Evolutionary conservation across 371 early-diverging fungal species (phyloP).

Genomic region (Lichtheimia hyalospora): DNA sequence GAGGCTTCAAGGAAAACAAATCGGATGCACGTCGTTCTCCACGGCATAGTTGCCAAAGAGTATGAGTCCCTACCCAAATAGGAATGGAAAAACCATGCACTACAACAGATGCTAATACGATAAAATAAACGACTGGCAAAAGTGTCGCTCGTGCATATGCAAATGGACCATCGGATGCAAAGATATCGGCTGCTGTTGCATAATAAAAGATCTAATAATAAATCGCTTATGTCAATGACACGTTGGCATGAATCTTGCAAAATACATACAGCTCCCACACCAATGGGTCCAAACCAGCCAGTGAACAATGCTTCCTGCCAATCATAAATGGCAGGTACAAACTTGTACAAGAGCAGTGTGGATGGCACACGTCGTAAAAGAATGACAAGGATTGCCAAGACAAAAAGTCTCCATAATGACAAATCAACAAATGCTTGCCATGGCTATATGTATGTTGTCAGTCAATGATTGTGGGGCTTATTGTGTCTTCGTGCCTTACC

Average conservation of each 20-base stretch:
- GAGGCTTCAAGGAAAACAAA: too few relatives aligned
- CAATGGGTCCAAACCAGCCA: constrained; percentile 98
- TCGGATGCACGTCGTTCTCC: background rate
- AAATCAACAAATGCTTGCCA: constrained; percentile 54
- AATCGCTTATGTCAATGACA: background rate
- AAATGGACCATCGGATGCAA: constrained; percentile 22
- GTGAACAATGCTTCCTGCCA: constrained; percentile 86
- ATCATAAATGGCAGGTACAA: constrained; percentile 68
- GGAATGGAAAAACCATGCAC: constrained; percentile 83
- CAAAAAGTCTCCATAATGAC: constrained; percentile 64
- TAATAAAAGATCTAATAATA: constrained; percentile 62
- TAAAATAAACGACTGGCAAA: constrained; percentile 68
- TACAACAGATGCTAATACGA: constrained; percentile 76
- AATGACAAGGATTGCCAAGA: constrained; percentile 70
- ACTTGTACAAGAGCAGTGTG: constrained; percentile 60
- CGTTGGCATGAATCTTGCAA: background rate
- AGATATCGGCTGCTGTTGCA: constrained; percentile 49
- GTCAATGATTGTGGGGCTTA: background rate
- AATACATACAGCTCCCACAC: constrained; percentile 65
- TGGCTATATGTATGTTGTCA: constrained; percentile 38
- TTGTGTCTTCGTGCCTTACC: constrained; percentile 16
- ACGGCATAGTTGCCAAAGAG: background rate
- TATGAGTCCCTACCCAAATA: background rate
- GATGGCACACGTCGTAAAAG: constrained; percentile 83
- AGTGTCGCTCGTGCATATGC: constrained; percentile 34